Conservation (phyloP, 805 yeast species). For the Lipomyces yamadae region DNA sequence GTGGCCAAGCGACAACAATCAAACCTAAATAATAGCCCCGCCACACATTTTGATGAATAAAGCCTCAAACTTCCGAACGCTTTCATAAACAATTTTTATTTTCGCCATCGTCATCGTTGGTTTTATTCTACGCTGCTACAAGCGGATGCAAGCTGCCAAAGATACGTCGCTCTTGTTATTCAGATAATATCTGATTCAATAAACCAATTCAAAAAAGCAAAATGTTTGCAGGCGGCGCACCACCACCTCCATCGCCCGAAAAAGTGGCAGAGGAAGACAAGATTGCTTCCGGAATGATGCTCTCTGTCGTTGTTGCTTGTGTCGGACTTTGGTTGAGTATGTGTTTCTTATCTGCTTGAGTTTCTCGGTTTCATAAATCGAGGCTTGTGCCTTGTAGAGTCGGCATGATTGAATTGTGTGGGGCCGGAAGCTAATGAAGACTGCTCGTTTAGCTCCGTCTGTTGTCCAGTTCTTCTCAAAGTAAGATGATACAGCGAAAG, state of each 20-base stretch:
- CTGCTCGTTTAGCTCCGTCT: conserved; percentile 23
- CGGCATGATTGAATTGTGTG: background rate
- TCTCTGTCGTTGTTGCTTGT: conserved; percentile 44
- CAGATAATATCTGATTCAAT: background rate
- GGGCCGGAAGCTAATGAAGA: background rate
- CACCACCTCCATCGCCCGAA: conserved; percentile 49
- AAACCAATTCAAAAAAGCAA: conserved; percentile 6
- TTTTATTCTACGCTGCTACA: too few species aligned
- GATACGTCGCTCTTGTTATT: too few species aligned
- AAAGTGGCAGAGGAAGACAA: conserved; percentile 45
- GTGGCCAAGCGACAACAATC: background rate
- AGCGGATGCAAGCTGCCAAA: too few species aligned
- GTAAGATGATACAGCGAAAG: background rate
- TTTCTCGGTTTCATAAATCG: too few species aligned
- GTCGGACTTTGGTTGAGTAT: conserved; percentile 49
- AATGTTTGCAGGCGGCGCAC: conserved; percentile 49
- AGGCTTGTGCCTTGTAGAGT: background rate
- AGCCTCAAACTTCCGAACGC: too few species aligned
- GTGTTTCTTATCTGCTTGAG: conserved; percentile 18
- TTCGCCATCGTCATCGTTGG: too few species aligned
- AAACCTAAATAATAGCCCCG: background rate
- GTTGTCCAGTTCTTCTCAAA: conserved; percentile 24
- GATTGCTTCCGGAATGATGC: conserved; percentile 43
- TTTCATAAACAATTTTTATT: too few species aligned
- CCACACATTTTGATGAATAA: too few species aligned